Conservation (phyloP, 2,329 filamentous ascomycete genomes). For the Venturia carpophila region DNA sequence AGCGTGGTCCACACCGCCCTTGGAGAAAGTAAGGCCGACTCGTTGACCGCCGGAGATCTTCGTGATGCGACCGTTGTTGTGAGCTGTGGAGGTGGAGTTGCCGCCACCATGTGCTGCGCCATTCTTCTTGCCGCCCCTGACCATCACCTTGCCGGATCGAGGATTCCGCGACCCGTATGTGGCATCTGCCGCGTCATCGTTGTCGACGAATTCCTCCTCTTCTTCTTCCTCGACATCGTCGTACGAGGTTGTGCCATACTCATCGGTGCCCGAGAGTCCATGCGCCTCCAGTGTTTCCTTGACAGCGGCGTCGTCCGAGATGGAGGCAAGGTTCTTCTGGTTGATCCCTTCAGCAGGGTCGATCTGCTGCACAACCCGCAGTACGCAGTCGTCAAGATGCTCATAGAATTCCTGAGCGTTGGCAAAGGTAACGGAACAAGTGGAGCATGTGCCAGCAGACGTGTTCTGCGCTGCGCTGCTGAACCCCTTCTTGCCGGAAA, state of each 20-base stretch:
- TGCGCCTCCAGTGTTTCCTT: slow-evolving; percentile 34
- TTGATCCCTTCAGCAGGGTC: slow-evolving; percentile 38
- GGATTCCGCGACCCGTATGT: slow-evolving; percentile 39
- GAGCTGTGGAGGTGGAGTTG: slow-evolving; percentile 29
- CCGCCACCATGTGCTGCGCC: slow-evolving; percentile 30
- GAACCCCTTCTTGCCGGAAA: slow-evolving; percentile 51
- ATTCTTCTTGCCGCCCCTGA: slow-evolving; percentile 37
- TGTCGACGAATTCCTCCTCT: slow-evolving; percentile 49
- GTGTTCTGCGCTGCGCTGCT: slow-evolving; percentile 59
- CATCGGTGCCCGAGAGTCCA: slow-evolving; percentile 35
- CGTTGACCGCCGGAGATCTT: slow-evolving; percentile 40
- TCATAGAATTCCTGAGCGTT: slow-evolving; percentile 91
- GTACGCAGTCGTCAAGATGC: slow-evolving; percentile 64
- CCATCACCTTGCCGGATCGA: slow-evolving; percentile 39
- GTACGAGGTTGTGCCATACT: slow-evolving; percentile 40
- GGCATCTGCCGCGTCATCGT: slow-evolving; percentile 45
- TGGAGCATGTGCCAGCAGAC: slow-evolving; percentile 72
- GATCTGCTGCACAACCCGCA: slow-evolving; percentile 45
- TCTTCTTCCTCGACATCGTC: slow-evolving; percentile 51
- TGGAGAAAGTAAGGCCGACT: slow-evolving; percentile 68
- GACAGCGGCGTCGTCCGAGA: slow-evolving; percentile 34
- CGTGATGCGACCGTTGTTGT: slow-evolving; percentile 25
- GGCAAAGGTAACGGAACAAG: slow-evolving; percentile 68
- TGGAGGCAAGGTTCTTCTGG: slow-evolving; percentile 34
- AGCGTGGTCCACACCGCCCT: slow-evolving; percentile 53